Base-by-base conservation (phyloP, 2,329 filamentous ascomycete species). In the Westerdykella sp. region DNA sequence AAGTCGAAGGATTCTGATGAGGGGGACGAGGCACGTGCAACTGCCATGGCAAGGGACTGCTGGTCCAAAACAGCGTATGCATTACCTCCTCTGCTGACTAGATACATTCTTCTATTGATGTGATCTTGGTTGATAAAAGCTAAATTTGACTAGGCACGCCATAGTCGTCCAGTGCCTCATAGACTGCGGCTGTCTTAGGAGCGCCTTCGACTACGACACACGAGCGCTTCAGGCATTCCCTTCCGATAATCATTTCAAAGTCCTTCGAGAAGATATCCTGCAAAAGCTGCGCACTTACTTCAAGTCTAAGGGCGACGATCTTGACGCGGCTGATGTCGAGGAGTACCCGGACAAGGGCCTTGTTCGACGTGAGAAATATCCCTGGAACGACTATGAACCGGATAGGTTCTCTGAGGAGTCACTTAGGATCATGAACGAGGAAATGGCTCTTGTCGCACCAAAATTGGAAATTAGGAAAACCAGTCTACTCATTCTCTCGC, bases 391-490 rank as follows among this genome's bases (percentile, higher is more conserved):
- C 13, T 69, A 77, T 51, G 80, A 84, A 51, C 78, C 78, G 1
- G 71, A 83, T 54, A 71, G 80, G 34, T 75, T 77, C 45, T 71
- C 73, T 0, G 58, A 72, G 3, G 71, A 75, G 35, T 73, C 69
- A 6, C 70, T 97, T 18, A 67, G 75, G 0, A 75, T 83, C 40
- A 71, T 97, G 36, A 97, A 97, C 59, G 66, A 72, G 16, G 74
- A 84, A 51, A 74, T 96, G 53, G 69, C 73, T 21, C 66, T 70
- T 2, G 81, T 88, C 43, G 88, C 89, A 1, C 85, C 88, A 1
- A 91, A 88, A 58, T 86, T 91, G 47, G 85, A 87, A 50, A 85
- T 95, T 23, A 78, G 80, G 45, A 83, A 84, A 3, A 81, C 88
- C 0, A 77, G 83, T 25, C 70, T 98, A 4, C 93, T 91, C 1